Percentiles rank a stretch among this genome's conserved stretches.
Conservation (phyloP, 768 basidiomycete species). For the Tulasnella sp. region DNA sequence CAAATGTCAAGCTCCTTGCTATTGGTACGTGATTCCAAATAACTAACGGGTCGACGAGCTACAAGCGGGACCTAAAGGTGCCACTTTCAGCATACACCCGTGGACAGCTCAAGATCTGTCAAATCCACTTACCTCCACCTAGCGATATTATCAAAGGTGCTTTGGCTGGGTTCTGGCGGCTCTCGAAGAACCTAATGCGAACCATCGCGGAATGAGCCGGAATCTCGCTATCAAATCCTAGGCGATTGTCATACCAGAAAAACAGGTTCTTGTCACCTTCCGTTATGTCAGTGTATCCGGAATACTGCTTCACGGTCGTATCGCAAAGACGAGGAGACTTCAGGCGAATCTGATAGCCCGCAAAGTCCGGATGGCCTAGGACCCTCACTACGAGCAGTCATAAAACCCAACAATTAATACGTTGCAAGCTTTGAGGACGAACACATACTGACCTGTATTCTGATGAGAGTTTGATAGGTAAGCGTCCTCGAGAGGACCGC, state of each 20-base stretch:
- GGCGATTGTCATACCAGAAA: constrained; percentile 51
- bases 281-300: constrained; percentile 74
- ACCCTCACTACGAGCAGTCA: background rate
- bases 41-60: background rate
- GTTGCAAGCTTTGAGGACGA: no score
- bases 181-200: constrained; percentile 70
- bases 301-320: constrained; percentile 58
- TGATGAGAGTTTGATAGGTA: no score
- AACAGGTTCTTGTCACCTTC: constrained; percentile 70
- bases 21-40: background rate
- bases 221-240: background rate
- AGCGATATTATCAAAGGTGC: constrained; percentile 85
- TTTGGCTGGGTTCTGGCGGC: constrained; percentile 53
- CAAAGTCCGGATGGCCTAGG: constrained; percentile 32
- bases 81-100: constrained; percentile 26
- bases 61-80: background rate
- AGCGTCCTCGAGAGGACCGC: no score
- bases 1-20: constrained; percentile 31
- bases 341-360: constrained; percentile 46
- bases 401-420: no score
- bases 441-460: no score
- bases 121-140: constrained; percentile 54
- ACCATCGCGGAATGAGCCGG: background rate
- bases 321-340: constrained; percentile 58
- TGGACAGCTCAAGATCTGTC: constrained; percentile 22